Percentiles rank a stretch among this genome's conserved stretches.
These are phyloP conservation scores for Phytophthora sojae DNA, from an alignment of 352 stramenopile species.

Conservation along the genomic window DNA sequence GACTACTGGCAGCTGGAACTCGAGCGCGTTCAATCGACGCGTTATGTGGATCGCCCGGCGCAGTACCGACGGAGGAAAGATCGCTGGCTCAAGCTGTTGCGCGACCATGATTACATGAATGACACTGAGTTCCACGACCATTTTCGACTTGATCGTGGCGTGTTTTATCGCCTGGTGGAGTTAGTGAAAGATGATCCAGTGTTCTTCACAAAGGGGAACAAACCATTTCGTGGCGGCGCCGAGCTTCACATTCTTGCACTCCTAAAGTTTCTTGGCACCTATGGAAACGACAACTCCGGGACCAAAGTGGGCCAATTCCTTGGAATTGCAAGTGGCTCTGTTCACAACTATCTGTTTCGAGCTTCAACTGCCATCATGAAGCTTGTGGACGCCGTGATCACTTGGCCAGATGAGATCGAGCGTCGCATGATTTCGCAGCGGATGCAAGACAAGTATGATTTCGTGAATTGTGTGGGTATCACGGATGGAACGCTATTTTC, in stretches of 20 bases:
- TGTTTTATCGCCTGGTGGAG: conserved; percentile 10
- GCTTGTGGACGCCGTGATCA: conserved; percentile 1
- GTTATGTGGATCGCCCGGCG: neutral
- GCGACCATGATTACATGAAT: conserved; percentile 14
- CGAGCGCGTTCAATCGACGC: neutral
- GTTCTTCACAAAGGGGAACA: conserved; percentile 10
- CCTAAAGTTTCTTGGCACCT: conserved; percentile 38
- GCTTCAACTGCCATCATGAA: conserved; percentile 5
- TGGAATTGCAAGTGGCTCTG: conserved; percentile 26
- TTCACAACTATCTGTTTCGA: conserved; percentile 30
- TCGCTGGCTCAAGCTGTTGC: conserved; percentile 7
- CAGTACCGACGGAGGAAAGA: conserved; percentile 6
- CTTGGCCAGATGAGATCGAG: conserved; percentile 13
- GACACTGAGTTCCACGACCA: conserved; percentile 17
- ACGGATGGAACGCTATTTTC: conserved; percentile 33
- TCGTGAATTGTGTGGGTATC: conserved; percentile 35
- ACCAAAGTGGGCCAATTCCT: conserved; percentile 33
- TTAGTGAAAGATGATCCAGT: conserved; percentile 13
- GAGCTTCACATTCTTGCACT: conserved; percentile 34
- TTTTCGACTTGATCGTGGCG: conserved; percentile 6
- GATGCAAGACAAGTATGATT: conserved; percentile 25
- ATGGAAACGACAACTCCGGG: conserved; percentile 29
- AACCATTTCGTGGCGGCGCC: conserved; percentile 26
- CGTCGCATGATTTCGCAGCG: conserved; percentile 13
- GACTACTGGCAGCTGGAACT: conserved; percentile 13